Conservation (phyloP, 2,329 filamentous ascomycete species). For the Penicillium sp. region DNA sequence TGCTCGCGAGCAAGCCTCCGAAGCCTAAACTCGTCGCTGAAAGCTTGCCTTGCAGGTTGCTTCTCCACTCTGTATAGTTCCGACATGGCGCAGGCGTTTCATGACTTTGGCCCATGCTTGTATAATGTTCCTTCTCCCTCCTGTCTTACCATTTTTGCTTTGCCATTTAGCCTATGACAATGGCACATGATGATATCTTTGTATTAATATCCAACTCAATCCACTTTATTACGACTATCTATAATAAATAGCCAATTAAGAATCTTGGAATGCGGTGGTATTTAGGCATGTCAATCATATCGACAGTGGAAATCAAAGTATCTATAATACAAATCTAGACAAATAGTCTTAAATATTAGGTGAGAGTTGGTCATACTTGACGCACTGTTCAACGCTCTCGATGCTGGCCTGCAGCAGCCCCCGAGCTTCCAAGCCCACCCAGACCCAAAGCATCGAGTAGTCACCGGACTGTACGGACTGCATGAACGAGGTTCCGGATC, state of each 20-base stretch:
- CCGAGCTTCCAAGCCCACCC: conserved; percentile 86
- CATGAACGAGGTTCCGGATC: conserved; percentile 58
- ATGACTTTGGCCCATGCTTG: conserved; percentile 6
- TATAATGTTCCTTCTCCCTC: conserved; percentile 9
- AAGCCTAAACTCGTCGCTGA: not conserved
- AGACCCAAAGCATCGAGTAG: conserved; percentile 84
- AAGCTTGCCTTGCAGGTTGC: conserved; percentile 1
- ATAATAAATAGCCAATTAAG: not conserved
- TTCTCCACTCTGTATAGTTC: conserved; percentile 26
- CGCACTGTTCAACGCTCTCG: conserved; percentile 84
- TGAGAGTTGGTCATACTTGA: conserved; percentile 85
- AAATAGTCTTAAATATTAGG: conserved; percentile 68
- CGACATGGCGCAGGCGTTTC: conserved; percentile 30
- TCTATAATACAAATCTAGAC: conserved; percentile 12
- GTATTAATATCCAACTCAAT: not conserved
- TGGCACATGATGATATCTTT: conserved; percentile 11
- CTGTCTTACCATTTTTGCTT: conserved; percentile 9
- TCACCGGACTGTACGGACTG: conserved; percentile 71
- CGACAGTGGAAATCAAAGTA: not conserved
- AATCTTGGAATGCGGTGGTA: not conserved
- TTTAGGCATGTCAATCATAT: conserved; percentile 6
- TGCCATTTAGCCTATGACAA: conserved; percentile 8
- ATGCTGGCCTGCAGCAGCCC: conserved; percentile 87
- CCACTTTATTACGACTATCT: not conserved
- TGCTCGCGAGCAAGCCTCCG: conserved; percentile 37